A percentile compares a stretch with the other conserved stretches of the same genome.
phyloP scores from a whole-genome alignment of 768 basidiomycete genomes.

The Suillus subluteus region DNA sequence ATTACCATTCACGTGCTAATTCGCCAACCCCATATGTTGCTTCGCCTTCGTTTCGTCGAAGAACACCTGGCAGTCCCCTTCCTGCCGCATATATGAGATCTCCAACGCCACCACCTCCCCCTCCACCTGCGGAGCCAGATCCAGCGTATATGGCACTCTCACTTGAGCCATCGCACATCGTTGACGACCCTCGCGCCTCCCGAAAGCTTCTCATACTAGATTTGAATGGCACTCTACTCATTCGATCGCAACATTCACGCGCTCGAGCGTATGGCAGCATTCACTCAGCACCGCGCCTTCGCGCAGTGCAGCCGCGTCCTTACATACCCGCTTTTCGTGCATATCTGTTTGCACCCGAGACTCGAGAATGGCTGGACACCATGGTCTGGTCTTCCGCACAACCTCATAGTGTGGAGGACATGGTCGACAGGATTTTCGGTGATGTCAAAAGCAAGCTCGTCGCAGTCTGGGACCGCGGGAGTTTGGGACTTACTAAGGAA shows the following conservation, averaged over 20 bases:
- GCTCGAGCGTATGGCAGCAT: conserved; percentile 17
- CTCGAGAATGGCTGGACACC: conserved; percentile 72
- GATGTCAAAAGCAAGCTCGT: conserved; percentile 43
- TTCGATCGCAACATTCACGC: conserved; percentile 51
- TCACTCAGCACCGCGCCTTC: conserved; percentile 26
- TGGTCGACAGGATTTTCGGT: conserved; percentile 69
- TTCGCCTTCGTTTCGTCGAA: conserved; percentile 17
- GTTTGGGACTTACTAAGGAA: conserved; percentile 62
- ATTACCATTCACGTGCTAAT: conserved; percentile 3
- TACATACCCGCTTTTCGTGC: conserved; percentile 63
- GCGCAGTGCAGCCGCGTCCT: conserved; percentile 60
- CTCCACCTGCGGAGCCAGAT: conserved; percentile 30
- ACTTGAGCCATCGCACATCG: conserved; percentile 26
- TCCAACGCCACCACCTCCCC: conserved; percentile 14
- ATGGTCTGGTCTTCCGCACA: conserved; percentile 93
- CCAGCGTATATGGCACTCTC: conserved; percentile 41
- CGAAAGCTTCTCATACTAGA: conserved; percentile 78
- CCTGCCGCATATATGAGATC: conserved; percentile 5
- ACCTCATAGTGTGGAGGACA: conserved; percentile 74
- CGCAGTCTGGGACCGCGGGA: conserved; percentile 82
- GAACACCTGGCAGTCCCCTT: conserved; percentile 11
- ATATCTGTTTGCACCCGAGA: conserved; percentile 65
- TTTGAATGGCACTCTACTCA: conserved; percentile 74
- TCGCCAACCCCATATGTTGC: conserved; percentile 10
- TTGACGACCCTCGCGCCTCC: conserved; percentile 29